A percentile compares a stretch with the other conserved stretches of the same genome.
These are phyloP conservation scores for Hyaloscypha bicolor DNA, from an alignment of 495 filamentous ascomycete genomes.

Conservation along the genomic window DNA sequence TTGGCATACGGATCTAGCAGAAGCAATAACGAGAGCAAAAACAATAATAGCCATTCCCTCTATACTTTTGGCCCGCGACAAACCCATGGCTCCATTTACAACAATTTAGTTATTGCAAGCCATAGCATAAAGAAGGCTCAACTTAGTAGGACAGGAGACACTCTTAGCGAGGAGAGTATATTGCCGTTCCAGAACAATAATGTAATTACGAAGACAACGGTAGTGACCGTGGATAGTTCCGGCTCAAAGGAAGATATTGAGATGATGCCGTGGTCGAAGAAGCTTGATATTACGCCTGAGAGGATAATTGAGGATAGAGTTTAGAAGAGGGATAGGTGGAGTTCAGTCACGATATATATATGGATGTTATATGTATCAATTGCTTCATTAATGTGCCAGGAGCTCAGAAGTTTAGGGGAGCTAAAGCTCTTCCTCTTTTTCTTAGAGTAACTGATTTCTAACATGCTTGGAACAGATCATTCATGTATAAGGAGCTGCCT, in stretches of 20 bases:
- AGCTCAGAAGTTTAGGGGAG: too few species aligned
- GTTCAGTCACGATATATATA: too few species aligned
- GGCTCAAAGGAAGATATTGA: background rate
- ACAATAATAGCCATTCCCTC: conserved; percentile 11
- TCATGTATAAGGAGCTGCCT: background rate
- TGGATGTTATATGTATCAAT: too few species aligned
- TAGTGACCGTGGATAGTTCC: conserved; percentile 5
- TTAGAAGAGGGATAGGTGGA: too few species aligned
- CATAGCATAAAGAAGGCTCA: background rate
- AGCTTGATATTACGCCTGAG: conserved; percentile 7
- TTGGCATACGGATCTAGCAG: conserved; percentile 5
- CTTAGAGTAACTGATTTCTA: too few species aligned
- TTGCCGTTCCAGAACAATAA: conserved; percentile 11
- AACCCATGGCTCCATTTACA: background rate
- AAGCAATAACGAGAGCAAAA: background rate
- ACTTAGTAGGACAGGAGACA: background rate
- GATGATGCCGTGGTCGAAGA: too few species aligned
- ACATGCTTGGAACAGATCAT: conserved; percentile 3
- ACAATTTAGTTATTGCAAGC: conserved; percentile 7
- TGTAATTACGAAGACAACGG: conserved; percentile 9
- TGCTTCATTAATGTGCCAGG: too few species aligned
- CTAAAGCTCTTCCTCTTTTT: too few species aligned
- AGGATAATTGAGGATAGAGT: conserved; percentile 13
- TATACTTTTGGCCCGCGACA: background rate
- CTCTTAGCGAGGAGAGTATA: conserved; percentile 4